A percentile compares a stretch with the other conserved stretches of the same genome.
Conservation (phyloP, 225 moss, liverwort and hornwort genomes). For the Antitrichia curtipendula region DNA sequence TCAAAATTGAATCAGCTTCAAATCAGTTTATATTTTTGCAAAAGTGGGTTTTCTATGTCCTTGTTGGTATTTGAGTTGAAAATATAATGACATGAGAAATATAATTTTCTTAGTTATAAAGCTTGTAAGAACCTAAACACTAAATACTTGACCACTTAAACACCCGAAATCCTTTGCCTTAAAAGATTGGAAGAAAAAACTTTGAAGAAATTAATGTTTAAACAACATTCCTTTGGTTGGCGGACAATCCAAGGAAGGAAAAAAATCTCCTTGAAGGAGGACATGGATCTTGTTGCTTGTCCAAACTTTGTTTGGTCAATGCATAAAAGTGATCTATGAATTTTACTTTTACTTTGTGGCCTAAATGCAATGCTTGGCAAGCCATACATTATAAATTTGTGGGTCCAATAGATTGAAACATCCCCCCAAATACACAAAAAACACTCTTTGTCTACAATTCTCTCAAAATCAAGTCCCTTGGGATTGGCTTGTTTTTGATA, state of each 20-base stretch:
- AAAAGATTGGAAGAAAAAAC: background rate
- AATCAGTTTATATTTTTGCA: no score
- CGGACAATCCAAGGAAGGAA: accelerated
- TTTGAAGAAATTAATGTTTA: background rate
- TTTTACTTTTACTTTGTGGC: background rate
- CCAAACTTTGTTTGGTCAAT: accelerated
- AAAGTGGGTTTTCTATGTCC: accelerated
- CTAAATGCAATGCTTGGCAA: accelerated
- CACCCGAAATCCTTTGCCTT: background rate
- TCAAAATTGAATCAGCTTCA: background rate
- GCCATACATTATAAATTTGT: background rate
- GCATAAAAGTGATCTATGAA: background rate
- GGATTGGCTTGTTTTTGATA: accelerated
- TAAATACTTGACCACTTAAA: background rate
- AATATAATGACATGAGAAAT: background rate
- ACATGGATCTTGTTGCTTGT: background rate
- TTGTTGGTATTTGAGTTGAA: background rate
- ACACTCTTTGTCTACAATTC: background rate
- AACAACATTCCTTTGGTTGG: accelerated
- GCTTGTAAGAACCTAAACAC: background rate
- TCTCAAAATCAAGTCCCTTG: background rate
- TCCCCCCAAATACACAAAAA: background rate
- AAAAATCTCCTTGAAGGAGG: accelerated
- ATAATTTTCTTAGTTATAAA: background rate
- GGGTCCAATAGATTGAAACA: background rate